These are phyloP conservation scores for Coemansia sp. DNA, from an alignment of 371 early-diverging fungal species.

Conservation along the genomic window DNA sequence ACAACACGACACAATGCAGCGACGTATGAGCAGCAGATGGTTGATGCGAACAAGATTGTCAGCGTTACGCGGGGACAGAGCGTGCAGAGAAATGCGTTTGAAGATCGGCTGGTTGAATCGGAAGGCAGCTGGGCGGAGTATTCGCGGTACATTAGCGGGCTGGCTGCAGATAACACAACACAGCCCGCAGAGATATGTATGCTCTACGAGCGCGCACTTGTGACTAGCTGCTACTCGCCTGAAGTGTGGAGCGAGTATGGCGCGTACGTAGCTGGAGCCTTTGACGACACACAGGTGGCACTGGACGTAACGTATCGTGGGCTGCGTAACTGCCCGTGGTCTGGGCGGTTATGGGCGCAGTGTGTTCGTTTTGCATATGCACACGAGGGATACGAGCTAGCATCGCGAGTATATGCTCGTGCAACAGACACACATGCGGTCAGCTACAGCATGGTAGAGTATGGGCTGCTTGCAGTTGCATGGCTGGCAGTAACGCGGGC, in stretches of 20 bases:
- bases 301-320: conserved; percentile 55
- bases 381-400: conserved; percentile 12
- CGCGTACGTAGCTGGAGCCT: conserved; percentile 55
- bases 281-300: conserved; percentile 20
- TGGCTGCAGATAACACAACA: conserved; percentile 39
- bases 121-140: conserved; percentile 53
- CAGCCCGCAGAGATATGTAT: conserved; percentile 51
- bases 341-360: conserved; percentile 63
- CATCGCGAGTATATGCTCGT: conserved; percentile 9
- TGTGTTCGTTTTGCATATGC: conserved; percentile 2
- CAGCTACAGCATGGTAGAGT: conserved; percentile 37
- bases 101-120: conserved; percentile 55
- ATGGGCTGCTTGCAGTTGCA: conserved; percentile 15
- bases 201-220: conserved; percentile 68
- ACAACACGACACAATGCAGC: conserved; percentile 54
- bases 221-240: conserved; percentile 55
- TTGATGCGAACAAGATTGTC: conserved; percentile 57
- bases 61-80: conserved; percentile 55
- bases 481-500: conserved; percentile 14
- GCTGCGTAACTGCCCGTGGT: conserved; percentile 70
- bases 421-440: conserved; percentile 32
- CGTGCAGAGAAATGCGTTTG: conserved; percentile 57
- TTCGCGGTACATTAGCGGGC: conserved; percentile 58
- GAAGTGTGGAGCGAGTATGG: conserved; percentile 73
- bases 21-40: conserved; percentile 64